Percentiles rank a stretch among this genome's conserved stretches.
phyloP scores from a whole-genome alignment of 768 basidiomycete genomes.

The Stropharia rugosoannulata region DNA sequence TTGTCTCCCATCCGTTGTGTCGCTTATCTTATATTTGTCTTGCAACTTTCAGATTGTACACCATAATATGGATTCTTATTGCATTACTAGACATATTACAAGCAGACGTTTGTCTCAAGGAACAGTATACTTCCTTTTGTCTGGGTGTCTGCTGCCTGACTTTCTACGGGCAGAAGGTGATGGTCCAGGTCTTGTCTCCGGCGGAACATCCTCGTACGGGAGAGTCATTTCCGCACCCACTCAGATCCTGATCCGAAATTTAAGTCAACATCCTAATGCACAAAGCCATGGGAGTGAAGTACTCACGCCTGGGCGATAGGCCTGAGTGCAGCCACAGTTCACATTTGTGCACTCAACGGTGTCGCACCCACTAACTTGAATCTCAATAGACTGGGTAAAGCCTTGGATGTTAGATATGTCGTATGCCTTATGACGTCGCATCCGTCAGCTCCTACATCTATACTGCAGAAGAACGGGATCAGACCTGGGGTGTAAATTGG shows the following conservation, averaged over 20 bases:
- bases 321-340: constrained; percentile 32
- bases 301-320: constrained; percentile 33
- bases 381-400: constrained; percentile 36
- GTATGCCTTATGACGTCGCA: constrained; percentile 27
- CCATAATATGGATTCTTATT: no score
- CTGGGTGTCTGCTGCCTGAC: neutral
- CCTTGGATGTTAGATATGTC: constrained; percentile 46
- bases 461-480: neutral
- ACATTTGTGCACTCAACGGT: constrained; percentile 38
- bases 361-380: constrained; percentile 35
- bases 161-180: constrained; percentile 17
- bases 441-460: neutral
- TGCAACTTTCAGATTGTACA: no score
- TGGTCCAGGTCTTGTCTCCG: constrained; percentile 30
- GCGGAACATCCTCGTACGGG: constrained; percentile 36
- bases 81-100: no score
- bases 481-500: constrained; percentile 24
- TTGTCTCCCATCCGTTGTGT: no score
- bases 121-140: neutral
- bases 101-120: no score
- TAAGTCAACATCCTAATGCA: neutral
- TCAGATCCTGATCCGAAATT: constrained; percentile 25
- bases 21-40: no score
- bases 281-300: neutral
- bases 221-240: constrained; percentile 36